Base-by-base conservation (phyloP, 1,139 yeast species). In the Candida labiduridarum region DNA sequence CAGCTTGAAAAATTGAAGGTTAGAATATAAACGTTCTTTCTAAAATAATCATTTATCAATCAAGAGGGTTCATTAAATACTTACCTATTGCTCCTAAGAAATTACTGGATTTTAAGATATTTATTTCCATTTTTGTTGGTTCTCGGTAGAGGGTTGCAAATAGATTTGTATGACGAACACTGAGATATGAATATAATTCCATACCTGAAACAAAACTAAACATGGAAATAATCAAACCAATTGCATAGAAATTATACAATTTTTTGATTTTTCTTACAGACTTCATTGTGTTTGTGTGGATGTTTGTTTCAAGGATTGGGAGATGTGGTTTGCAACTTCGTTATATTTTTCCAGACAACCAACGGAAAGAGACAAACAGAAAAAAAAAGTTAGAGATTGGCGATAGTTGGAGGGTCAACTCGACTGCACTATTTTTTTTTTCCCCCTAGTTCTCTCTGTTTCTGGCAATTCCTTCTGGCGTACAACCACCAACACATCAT, bases 81-180 rank as follows among this genome's bases (percentile, higher is more conserved):
- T 40, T 63, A 67, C 71, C 56, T 19, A 67, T 61, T 14, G 74
- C 72, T 0, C 78, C 78, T 14, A 71, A 59, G 3, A 71, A 58
- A 48, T 59, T 66, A 46, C 69, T 61, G 27, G 73, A 60, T 38
- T 60, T 62, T 12, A 72, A 49, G 49, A 72, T 48, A 14, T 64
- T 62, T 10, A 59, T 63, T 47, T 71, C 75, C 53, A 67, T 53
- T 11, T 54, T 56, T 7, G 61, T 48, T 9, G 64, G 54, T 2
- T 45, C 50, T 12, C 67, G 68, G 53, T 60, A 72, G 49, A 58
- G 67, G 3, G 52, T 56, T 35, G 53, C 52, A 44, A 71, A 69
- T 38, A 57, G 59, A 6, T 53, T 49, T 8, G 67, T 57, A 10
- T 62, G 57, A 35, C 67, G 52, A 47, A 68, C 61, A 1, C 67